Evolutionary conservation across 768 basidiomycete genomes (phyloP).

Genomic region (Mycena kentingensis): DNA sequence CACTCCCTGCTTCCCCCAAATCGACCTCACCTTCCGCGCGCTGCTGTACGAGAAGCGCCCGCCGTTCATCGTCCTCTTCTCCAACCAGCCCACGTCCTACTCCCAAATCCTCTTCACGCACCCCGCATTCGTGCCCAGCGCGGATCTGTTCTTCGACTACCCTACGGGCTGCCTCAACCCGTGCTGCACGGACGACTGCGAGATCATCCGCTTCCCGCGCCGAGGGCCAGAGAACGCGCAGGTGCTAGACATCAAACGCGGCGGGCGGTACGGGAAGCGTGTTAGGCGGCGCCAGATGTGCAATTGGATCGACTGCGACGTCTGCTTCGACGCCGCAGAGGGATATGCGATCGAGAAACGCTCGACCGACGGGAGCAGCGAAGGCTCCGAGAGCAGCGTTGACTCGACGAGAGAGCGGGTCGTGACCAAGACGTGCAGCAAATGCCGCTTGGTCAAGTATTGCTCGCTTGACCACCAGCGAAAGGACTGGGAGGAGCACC

Average conservation of each 20-base stretch:
- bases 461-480: constrained; percentile 75
- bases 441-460: constrained; percentile 78
- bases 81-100: constrained; percentile 78
- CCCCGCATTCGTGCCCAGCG: constrained; percentile 66
- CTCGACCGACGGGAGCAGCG: constrained; percentile 38
- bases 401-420: constrained; percentile 37
- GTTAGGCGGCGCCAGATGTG: constrained; percentile 68
- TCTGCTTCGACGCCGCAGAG: constrained; percentile 59
- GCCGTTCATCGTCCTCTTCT: constrained; percentile 77
- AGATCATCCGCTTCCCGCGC: constrained; percentile 79
- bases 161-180: constrained; percentile 80
- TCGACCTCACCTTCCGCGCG: constrained; percentile 75
- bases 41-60: constrained; percentile 76
- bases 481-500: constrained; percentile 79
- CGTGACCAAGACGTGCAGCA: constrained; percentile 67
- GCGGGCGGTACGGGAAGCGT: constrained; percentile 49
- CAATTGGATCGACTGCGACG: constrained; percentile 79
- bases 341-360: constrained; percentile 17
- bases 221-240: constrained; percentile 61
- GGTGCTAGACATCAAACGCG: constrained; percentile 63
- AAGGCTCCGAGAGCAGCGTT: constrained; percentile 45
- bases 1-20: constrained; percentile 81
- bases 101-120: constrained; percentile 83
- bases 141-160: constrained; percentile 75
- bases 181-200: constrained; percentile 78